Evolutionary conservation across 305 asterid species (phyloP).

Genomic region (Salvia sclarea): DNA sequence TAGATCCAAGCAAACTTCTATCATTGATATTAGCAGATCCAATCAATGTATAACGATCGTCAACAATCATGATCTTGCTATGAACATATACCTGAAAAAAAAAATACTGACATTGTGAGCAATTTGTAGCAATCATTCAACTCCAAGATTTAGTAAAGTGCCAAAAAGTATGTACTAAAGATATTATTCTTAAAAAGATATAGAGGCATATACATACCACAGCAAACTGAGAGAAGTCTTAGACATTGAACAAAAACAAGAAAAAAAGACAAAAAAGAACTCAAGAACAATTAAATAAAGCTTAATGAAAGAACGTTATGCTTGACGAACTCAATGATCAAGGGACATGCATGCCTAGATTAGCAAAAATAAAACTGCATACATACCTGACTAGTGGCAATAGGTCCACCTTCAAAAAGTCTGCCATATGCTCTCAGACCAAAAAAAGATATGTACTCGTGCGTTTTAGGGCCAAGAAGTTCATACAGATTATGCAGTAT

Average conservation of each 20-base stretch:
- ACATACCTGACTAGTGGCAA: slow-evolving; percentile 85
- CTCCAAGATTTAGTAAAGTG: neutral
- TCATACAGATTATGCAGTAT: slow-evolving; percentile 75
- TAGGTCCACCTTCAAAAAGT: slow-evolving; percentile 83
- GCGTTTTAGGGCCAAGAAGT: slow-evolving; percentile 74
- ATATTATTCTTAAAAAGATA: slow-evolving; percentile 4
- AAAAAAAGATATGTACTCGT: slow-evolving; percentile 84
- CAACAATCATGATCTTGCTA: slow-evolving; percentile 96
- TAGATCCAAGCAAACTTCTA: slow-evolving; percentile 93
- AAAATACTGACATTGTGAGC: slow-evolving; percentile 22
- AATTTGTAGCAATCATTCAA: neutral
- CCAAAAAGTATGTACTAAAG: neutral
- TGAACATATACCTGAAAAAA: slow-evolving; percentile 79
- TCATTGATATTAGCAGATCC: slow-evolving; percentile 95
- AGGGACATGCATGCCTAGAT: neutral
- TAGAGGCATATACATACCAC: slow-evolving; percentile 3
- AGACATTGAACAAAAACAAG: too few species aligned
- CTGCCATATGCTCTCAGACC: slow-evolving; percentile 83
- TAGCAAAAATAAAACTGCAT: neutral
- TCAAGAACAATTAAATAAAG: slow-evolving; percentile 7
- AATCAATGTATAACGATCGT: slow-evolving; percentile 68
- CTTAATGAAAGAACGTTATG: neutral
- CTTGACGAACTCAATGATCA: slow-evolving; percentile 18
- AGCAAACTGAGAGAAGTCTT: neutral
- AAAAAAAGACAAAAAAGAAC: slow-evolving; percentile 4